phyloP scores from a whole-genome alignment of 306 rosid genomes.

The Mimosa bimucronata region DNA sequence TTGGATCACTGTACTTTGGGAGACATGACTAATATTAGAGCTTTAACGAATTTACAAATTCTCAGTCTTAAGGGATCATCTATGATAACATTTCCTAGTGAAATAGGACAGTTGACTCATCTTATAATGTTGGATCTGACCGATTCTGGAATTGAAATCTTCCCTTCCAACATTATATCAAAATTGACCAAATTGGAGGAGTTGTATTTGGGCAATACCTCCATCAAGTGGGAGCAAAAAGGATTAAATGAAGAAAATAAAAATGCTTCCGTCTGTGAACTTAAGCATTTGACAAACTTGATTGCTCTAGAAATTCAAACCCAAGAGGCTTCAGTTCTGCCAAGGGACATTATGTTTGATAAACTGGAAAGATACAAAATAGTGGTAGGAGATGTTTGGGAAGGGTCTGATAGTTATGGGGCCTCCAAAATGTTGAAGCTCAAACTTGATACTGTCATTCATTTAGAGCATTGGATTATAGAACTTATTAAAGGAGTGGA shows the following conservation, averaged over 20 bases:
- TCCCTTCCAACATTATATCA: slow-evolving; percentile 27
- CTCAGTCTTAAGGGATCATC: rapidly evolving
- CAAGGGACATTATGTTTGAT: background rate
- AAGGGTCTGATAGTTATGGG: background rate
- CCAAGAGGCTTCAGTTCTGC: background rate
- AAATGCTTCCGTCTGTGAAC: slow-evolving; percentile 27
- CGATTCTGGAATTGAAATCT: background rate
- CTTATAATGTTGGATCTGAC: slow-evolving; percentile 21
- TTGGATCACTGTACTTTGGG: background rate
- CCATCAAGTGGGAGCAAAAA: slow-evolving; percentile 14
- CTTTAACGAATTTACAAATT: slow-evolving; percentile 11
- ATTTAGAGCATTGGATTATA: slow-evolving; percentile 21
- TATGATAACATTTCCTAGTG: background rate
- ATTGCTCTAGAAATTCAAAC: background rate
- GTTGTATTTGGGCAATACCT: background rate
- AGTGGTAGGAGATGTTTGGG: background rate
- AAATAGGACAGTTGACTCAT: slow-evolving; percentile 7
- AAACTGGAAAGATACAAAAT: slow-evolving; percentile 12
- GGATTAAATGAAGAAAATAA: background rate
- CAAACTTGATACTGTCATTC: background rate
- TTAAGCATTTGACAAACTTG: slow-evolving; percentile 5
- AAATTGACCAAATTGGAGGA: slow-evolving; percentile 30
- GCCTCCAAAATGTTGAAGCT: background rate
- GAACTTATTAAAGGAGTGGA: background rate
- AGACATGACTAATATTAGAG: background rate